Conservation (phyloP, 164 flowering plant genomes). For the Dillenia turbinata region DNA sequence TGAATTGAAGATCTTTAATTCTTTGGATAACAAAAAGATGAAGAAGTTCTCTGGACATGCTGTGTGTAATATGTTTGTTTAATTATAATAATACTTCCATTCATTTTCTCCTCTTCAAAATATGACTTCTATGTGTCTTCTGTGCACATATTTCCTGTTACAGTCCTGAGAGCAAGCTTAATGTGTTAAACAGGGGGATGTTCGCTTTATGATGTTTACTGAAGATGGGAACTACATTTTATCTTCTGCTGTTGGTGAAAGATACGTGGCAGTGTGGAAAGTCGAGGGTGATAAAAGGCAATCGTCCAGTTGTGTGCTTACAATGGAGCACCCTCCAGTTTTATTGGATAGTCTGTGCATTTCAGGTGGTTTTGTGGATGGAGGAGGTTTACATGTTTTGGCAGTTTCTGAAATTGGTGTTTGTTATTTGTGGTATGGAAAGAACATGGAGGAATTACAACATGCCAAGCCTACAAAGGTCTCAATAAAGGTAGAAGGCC, state of each 20-base stretch:
- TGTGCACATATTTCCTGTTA: neutral
- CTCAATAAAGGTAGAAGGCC: slow-evolving; percentile 33
- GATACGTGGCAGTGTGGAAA: slow-evolving; percentile 78
- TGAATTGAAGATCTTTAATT: slow-evolving; percentile 66
- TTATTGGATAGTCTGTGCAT: slow-evolving; percentile 50
- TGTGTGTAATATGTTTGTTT: slow-evolving; percentile 45
- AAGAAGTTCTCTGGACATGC: slow-evolving; percentile 96
- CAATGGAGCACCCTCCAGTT: slow-evolving; percentile 95
- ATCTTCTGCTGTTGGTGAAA: slow-evolving; percentile 90
- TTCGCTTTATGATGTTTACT: slow-evolving; percentile 67
- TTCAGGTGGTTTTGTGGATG: slow-evolving; percentile 20
- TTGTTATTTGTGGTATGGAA: slow-evolving; percentile 84
- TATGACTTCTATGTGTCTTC: neutral
- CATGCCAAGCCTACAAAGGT: slow-evolving; percentile 66
- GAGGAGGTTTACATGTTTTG: slow-evolving; percentile 50
- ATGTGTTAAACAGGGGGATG: slow-evolving; percentile 53
- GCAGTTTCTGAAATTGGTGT: slow-evolving; percentile 81
- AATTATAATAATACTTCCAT: neutral
- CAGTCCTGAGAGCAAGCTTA: neutral
- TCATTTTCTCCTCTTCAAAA: neutral
- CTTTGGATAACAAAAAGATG: slow-evolving; percentile 66
- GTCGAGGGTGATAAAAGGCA: slow-evolving; percentile 60
- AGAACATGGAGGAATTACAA: slow-evolving; percentile 48
- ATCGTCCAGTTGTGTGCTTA: slow-evolving; percentile 68
- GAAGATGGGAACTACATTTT: slow-evolving; percentile 79